Evolutionary conservation across 352 stramenopile genomes (phyloP).

Genomic region (Globisporangium recalcitrans): DNA sequence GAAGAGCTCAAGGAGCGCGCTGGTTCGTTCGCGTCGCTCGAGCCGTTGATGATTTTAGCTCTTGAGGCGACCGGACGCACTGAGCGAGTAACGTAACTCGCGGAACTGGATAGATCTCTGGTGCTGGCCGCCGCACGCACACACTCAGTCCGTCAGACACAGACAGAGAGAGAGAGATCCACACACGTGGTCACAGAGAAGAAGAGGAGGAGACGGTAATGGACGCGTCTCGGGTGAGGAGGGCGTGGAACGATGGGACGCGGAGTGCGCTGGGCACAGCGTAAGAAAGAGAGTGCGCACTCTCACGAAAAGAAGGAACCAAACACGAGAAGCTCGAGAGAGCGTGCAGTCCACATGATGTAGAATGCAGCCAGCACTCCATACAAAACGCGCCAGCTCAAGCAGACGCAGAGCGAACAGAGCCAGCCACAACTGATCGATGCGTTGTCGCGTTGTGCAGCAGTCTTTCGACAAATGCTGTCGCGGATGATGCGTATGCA

Average conservation of each 20-base stretch:
- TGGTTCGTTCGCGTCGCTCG: neutral
- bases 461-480: neutral
- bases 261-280: constrained; percentile 1
- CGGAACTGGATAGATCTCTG: neutral
- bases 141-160: neutral
- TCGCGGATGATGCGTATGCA: neutral
- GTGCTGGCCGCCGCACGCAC: neutral
- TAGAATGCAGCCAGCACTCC: neutral
- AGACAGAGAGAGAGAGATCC: neutral
- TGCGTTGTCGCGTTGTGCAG: neutral
- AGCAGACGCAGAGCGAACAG: neutral
- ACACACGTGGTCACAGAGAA: neutral
- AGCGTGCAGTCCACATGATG: neutral
- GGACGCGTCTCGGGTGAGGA: constrained; percentile 1
- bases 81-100: neutral
- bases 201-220: neutral
- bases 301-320: neutral
- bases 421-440: neutral
- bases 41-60: neutral
- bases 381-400: neutral
- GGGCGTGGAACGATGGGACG: constrained; percentile 1
- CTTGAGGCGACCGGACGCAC: neutral
- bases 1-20: neutral
- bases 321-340: neutral
- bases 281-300: constrained; percentile 3